phyloP scores from a whole-genome alignment of 176 grass and related monocot species.

The Zea mays region DNA sequence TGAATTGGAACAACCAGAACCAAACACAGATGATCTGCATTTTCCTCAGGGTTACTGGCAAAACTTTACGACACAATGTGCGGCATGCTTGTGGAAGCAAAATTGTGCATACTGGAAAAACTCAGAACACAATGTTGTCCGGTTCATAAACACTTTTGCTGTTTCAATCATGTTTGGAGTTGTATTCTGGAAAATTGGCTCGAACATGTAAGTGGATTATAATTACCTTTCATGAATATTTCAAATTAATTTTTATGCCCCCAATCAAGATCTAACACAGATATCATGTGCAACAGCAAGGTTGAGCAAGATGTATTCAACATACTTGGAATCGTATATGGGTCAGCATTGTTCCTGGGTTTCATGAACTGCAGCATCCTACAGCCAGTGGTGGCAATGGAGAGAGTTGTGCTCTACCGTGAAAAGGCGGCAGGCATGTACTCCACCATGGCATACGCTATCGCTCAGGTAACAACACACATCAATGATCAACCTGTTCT shows the following conservation, averaged over 20 bases:
- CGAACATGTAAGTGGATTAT: slow-evolving; percentile 65
- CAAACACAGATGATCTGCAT: slow-evolving; percentile 53
- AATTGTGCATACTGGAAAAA: slow-evolving; percentile 96
- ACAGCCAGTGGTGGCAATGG: slow-evolving; percentile 66
- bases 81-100: slow-evolving; percentile 91
- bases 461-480: slow-evolving; percentile 56
- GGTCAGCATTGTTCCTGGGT: slow-evolving; percentile 70
- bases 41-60: slow-evolving; percentile 68
- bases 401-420: slow-evolving; percentile 63
- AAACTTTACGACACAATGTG: slow-evolving; percentile 56
- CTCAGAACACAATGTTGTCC: slow-evolving; percentile 78
- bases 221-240: slow-evolving; percentile 13
- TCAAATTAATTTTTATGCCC: neutral
- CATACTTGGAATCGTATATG: slow-evolving; percentile 56
- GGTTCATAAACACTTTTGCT: slow-evolving; percentile 73
- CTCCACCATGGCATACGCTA: slow-evolving; percentile 58
- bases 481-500: neutral
- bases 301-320: slow-evolving; percentile 85
- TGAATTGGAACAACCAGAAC: slow-evolving; percentile 55
- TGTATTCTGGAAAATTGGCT: slow-evolving; percentile 88
- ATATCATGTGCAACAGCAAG: slow-evolving; percentile 54
- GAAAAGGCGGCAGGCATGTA: slow-evolving; percentile 81
- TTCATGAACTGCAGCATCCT: slow-evolving; percentile 68
- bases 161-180: slow-evolving; percentile 73
- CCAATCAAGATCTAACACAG: neutral